phyloP scores from a whole-genome alignment of 2,329 filamentous ascomycete species.

The Knufia petricola region DNA sequence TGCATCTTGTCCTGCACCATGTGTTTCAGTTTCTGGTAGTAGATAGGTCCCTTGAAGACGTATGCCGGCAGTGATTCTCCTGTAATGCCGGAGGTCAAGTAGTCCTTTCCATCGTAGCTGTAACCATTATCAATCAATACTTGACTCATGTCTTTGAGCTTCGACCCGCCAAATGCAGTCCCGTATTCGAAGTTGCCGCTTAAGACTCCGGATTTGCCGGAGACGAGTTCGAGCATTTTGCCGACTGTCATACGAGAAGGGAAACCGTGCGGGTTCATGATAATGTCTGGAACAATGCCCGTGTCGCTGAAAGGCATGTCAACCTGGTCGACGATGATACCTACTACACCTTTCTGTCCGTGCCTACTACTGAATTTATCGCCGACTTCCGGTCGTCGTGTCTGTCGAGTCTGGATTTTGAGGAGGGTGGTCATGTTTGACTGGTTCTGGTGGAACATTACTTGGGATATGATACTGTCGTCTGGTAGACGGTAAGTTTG shows the following conservation, averaged over 20 bases:
- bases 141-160: conserved; percentile 78
- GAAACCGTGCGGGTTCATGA: conserved; percentile 99
- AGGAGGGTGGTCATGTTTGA: conserved; percentile 78
- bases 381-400: conserved; percentile 82
- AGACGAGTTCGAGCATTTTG: conserved; percentile 89
- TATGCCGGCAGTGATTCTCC: conserved; percentile 90
- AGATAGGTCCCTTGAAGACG: conserved; percentile 97
- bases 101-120: conserved; percentile 95
- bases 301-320: conserved; percentile 92
- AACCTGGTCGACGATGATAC: conserved; percentile 91
- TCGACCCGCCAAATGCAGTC: conserved; percentile 73
- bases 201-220: conserved; percentile 85
- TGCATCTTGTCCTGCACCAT: conserved; percentile 99
- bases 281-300: conserved; percentile 91
- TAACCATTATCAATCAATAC: conserved; percentile 82
- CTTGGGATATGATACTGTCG: conserved; percentile 86
- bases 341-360: conserved; percentile 95
- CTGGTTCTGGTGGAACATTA: conserved; percentile 73
- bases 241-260: conserved; percentile 99
- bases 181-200: conserved; percentile 82
- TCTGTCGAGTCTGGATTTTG: conserved; percentile 95
- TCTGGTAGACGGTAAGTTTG: conserved; percentile 73
- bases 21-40: conserved; percentile 99
- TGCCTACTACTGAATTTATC: conserved; percentile 99
- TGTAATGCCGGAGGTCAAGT: conserved; percentile 87